phyloP scores from a whole-genome alignment of 2,329 filamentous ascomycete species.

The Pseudopyricularia cyperi region DNA sequence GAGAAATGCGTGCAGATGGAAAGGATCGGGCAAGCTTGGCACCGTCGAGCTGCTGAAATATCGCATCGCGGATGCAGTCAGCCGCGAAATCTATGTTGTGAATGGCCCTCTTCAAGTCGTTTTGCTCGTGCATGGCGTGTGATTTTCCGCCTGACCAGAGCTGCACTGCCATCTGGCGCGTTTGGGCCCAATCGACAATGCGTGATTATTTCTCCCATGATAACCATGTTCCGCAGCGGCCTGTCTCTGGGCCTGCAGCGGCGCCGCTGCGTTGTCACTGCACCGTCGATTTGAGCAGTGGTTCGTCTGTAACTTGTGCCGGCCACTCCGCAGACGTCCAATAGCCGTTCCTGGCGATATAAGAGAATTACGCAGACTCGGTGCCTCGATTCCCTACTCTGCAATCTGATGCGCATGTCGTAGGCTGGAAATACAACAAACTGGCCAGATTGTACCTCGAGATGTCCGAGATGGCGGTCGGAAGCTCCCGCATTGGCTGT shows the following conservation, averaged over 20 bases:
- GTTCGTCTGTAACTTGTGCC: constrained; percentile 11
- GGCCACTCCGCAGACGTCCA: neutral
- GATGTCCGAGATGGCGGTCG: constrained; percentile 7
- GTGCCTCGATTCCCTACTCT: neutral
- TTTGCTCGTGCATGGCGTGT: neutral
- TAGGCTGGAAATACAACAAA: neutral
- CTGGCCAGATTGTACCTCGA: neutral
- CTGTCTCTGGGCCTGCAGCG: neutral
- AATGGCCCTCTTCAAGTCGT: neutral
- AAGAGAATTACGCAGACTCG: neutral
- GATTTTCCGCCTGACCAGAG: constrained; percentile 19
- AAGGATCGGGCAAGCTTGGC: neutral
- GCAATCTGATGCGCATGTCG: neutral
- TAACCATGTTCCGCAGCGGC: neutral
- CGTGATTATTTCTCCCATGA: constrained; percentile 10
- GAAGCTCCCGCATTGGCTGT: constrained; percentile 11
- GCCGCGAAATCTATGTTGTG: neutral
- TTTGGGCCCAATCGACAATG: constrained; percentile 22
- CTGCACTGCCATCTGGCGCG: constrained; percentile 33
- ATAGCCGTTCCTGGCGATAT: neutral
- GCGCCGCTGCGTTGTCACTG: constrained; percentile 13
- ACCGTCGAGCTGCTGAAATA: neutral
- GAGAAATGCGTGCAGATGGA: neutral
- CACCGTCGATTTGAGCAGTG: constrained; percentile 10
- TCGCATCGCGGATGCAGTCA: neutral